Evolutionary conservation across 1,139 yeast species (phyloP).

Genomic region (Taphrina communis): DNA sequence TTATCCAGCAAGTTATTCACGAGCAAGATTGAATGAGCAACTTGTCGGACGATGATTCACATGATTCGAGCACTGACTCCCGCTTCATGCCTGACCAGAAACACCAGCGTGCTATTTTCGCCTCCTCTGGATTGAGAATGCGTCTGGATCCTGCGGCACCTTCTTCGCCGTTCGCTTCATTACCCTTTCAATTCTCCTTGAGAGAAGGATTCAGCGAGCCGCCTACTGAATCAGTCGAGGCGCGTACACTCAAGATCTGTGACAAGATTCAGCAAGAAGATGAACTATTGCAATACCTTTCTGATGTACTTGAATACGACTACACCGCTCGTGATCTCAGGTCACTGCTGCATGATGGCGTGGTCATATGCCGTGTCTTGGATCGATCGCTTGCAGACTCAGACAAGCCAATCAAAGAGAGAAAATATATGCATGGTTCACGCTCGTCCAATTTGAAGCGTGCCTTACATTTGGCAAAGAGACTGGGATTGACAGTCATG

Average conservation of each 20-base stretch:
- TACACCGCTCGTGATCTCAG: conserved; percentile 1
- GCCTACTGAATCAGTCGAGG: background rate
- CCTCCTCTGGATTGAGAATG: background rate
- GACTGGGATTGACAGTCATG: background rate
- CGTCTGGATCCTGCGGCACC: background rate
- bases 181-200: conserved; percentile 9
- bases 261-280: background rate
- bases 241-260: background rate
- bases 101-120: conserved; percentile 3
- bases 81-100: background rate
- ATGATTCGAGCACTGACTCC: background rate
- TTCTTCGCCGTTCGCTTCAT: conserved; percentile 1
- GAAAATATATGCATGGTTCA: conserved; percentile 6
- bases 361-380: background rate
- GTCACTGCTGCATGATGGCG: conserved; percentile 10
- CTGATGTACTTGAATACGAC: background rate
- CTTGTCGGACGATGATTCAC: background rate
- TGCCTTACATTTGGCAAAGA: background rate
- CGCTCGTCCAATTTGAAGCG: conserved; percentile 5
- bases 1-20: no score
- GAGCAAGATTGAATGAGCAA: no score
- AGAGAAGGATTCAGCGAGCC: background rate
- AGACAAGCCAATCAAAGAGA: background rate
- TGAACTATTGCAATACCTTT: background rate
- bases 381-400: background rate